A percentile compares a stretch with the other conserved stretches of the same genome.
Conservation (phyloP, 495 filamentous ascomycete species). For the Pseudotulostoma volvatum region DNA sequence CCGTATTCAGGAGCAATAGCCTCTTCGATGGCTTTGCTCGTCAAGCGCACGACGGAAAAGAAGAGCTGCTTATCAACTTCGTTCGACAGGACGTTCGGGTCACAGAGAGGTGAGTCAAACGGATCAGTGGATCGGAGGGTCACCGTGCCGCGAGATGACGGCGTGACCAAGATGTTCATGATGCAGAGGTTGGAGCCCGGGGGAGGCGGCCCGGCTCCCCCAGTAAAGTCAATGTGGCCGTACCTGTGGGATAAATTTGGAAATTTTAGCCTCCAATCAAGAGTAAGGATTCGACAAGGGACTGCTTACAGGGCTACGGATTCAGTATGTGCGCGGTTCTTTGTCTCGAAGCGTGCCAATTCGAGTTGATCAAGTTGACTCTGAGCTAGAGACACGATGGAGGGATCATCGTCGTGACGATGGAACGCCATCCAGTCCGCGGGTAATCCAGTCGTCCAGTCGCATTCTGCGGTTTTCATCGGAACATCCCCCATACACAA, state of each 20-base stretch:
- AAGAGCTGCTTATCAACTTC: conserved; percentile 32
- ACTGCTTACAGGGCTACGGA: conserved; percentile 21
- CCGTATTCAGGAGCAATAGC: conserved; percentile 1
- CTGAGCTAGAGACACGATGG: background rate
- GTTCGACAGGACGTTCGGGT: conserved; percentile 34
- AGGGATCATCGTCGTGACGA: conserved; percentile 16
- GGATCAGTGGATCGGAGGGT: conserved; percentile 21
- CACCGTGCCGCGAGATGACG: conserved; percentile 21
- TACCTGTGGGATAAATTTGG: conserved; percentile 26
- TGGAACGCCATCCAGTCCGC: conserved; percentile 11
- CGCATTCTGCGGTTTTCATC: conserved; percentile 23
- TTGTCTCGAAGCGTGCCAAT: conserved; percentile 33
- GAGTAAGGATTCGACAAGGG: conserved; percentile 18
- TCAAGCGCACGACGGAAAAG: background rate
- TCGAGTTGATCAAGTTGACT: conserved; percentile 22
- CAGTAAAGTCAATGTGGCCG: conserved; percentile 26
- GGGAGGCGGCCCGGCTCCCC: conserved; percentile 25
- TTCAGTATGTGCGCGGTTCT: conserved; percentile 9
- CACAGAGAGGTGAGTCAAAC: conserved; percentile 25
- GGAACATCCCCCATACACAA: conserved; percentile 14
- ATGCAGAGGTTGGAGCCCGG: conserved; percentile 16
- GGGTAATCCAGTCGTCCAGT: conserved; percentile 19
- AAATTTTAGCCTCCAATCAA: conserved; percentile 36
- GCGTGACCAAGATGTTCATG: conserved; percentile 13
- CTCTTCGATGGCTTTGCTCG: background rate